These are phyloP conservation scores for Ophiostoma novo-ulmi DNA, from an alignment of 2,329 filamentous ascomycete genomes.

Conservation along the genomic window DNA sequence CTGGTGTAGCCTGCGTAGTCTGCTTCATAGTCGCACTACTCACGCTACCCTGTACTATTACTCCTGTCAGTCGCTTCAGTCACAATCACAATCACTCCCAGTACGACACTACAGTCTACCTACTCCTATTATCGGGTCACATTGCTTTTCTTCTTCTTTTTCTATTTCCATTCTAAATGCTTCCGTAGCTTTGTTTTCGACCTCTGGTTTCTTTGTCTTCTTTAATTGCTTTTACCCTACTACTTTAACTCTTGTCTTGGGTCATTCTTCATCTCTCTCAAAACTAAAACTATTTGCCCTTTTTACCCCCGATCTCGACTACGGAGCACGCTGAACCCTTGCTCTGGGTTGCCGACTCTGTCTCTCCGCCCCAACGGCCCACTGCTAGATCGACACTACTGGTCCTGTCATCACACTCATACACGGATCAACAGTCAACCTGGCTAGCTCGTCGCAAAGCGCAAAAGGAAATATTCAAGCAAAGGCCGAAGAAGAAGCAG, in stretches of 20 bases:
- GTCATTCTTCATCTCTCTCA: background rate
- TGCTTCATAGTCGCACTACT: no score
- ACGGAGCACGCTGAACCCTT: no score
- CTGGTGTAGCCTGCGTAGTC: no score
- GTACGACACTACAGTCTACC: no score
- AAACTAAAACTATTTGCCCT: background rate
- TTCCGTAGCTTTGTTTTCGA: background rate
- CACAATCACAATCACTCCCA: no score
- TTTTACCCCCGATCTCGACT: background rate
- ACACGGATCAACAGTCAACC: constrained; percentile 7
- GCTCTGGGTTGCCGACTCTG: no score
- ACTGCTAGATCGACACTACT: background rate
- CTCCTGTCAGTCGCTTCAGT: no score
- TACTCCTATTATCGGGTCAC: no score
- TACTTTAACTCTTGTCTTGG: background rate
- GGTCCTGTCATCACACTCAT: constrained; percentile 8
- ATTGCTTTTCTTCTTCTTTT: background rate
- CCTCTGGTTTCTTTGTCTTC: background rate
- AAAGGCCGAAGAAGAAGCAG: background rate
- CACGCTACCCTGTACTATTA: no score
- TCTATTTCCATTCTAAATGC: background rate
- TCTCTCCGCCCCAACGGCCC: no score
- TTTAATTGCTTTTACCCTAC: background rate
- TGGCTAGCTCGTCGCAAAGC: background rate
- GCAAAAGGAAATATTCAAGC: constrained; percentile 1